These are phyloP conservation scores for Ogataea methylovora DNA, from an alignment of 805 yeast species.

Conservation along the genomic window DNA sequence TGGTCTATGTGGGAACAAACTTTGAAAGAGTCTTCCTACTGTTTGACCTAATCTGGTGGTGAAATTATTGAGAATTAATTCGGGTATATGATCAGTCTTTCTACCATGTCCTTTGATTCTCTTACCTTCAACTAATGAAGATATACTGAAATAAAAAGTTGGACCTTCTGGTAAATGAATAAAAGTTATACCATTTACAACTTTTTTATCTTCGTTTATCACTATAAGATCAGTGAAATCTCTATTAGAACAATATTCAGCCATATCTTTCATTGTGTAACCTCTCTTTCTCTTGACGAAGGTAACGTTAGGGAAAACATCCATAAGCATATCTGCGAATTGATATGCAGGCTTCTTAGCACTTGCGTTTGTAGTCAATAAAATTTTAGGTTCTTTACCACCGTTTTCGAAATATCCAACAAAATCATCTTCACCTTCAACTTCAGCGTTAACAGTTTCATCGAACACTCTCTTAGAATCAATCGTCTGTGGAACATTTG, in stretches of 20 bases:
- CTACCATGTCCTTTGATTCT: conserved; percentile 82
- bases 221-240: conserved; percentile 84
- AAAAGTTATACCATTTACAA: conserved; percentile 85
- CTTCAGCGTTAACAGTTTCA: conserved; percentile 62
- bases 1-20: conserved; percentile 87
- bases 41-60: conserved; percentile 89
- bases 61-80: conserved; percentile 85
- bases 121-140: conserved; percentile 70
- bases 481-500: conserved; percentile 74
- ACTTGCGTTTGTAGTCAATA: conserved; percentile 80
- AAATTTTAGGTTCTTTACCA: conserved; percentile 67
- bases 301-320: conserved; percentile 75
- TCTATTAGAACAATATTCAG: conserved; percentile 71
- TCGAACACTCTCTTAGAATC: conserved; percentile 81
- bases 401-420: conserved; percentile 44
- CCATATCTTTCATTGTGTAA: conserved; percentile 80
- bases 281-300: conserved; percentile 85
- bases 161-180: conserved; percentile 95
- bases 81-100: conserved; percentile 88
- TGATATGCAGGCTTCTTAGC: conserved; percentile 86
- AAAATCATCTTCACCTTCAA: conserved; percentile 62
- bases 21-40: conserved; percentile 85
- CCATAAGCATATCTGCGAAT: conserved; percentile 80
- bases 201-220: conserved; percentile 89
- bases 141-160: conserved; percentile 80